Conservation (phyloP, 2,329 filamentous ascomycete genomes). For the Teratosphaeriaceae sp. region DNA sequence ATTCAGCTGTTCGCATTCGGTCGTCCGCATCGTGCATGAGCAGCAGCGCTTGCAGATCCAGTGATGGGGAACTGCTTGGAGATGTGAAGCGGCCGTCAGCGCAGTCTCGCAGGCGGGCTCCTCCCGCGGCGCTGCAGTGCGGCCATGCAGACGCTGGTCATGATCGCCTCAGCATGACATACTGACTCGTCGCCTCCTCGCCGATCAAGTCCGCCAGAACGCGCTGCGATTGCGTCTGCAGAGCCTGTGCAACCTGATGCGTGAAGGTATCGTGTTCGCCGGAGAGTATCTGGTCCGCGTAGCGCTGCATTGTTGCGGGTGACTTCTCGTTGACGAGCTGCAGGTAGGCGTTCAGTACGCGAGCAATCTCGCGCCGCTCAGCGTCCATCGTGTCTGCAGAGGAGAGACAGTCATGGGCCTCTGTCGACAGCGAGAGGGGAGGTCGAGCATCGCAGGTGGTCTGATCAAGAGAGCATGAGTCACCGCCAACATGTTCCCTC, state of each 20-base stretch:
- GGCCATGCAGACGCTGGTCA: no score
- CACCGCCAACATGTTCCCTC: no score
- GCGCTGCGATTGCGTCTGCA: neutral
- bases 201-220: neutral
- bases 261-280: slow-evolving; percentile 1
- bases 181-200: neutral
- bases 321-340: no score
- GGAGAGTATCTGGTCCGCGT: neutral
- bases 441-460: no score
- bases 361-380: no score
- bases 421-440: no score
- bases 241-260: neutral
- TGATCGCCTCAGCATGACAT: no score
- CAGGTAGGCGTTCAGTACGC: no score
- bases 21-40: slow-evolving; percentile 1
- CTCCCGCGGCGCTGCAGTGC: neutral
- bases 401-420: no score
- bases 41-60: neutral
- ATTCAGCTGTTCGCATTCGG: neutral
- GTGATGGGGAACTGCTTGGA: neutral
- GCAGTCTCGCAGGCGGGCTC: neutral
- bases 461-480: no score
- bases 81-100: neutral
- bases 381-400: no score
- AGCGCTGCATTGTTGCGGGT: neutral